These are phyloP conservation scores for Chlamydomonas schloesseri DNA, from an alignment of 139 green algal genomes.

Conservation along the genomic window DNA sequence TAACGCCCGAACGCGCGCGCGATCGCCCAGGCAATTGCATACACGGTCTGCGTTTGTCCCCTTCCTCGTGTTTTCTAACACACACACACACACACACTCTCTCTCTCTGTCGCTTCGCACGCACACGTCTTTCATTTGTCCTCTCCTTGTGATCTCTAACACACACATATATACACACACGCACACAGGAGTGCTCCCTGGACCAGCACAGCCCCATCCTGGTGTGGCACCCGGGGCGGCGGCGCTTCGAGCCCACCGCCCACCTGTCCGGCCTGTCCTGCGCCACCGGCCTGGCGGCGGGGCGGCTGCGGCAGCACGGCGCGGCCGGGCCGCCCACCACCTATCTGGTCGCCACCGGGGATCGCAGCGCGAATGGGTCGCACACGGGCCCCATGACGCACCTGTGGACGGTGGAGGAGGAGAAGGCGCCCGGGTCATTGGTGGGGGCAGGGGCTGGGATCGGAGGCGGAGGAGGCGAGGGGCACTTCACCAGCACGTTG, in stretches of 20 bases:
- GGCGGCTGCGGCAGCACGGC: neutral
- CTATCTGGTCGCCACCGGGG: neutral
- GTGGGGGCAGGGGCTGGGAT: too few species aligned
- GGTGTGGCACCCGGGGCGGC: neutral
- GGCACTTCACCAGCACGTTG: too few species aligned
- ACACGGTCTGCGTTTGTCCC: too few species aligned
- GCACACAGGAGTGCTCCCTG: neutral
- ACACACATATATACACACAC: neutral
- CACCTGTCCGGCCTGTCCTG: conserved; percentile 13
- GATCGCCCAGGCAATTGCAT: too few species aligned
- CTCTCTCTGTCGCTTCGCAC: too few species aligned
- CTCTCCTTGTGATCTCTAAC: too few species aligned
- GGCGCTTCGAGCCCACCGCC: neutral
- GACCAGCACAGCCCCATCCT: neutral
- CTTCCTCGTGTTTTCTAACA: too few species aligned
- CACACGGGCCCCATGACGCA: conserved; percentile 13
- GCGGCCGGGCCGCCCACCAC: neutral
- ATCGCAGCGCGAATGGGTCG: neutral
- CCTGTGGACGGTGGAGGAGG: neutral
- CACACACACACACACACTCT: too few species aligned
- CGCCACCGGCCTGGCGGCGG: conserved; percentile 3
- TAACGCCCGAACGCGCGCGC: too few species aligned
- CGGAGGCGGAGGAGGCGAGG: too few species aligned
- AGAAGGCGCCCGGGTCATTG: neutral
- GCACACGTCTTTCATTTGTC: too few species aligned